Base-by-base conservation (phyloP, 495 filamentous ascomycete genomes). In the Aspergillus coremiiformis region DNA sequence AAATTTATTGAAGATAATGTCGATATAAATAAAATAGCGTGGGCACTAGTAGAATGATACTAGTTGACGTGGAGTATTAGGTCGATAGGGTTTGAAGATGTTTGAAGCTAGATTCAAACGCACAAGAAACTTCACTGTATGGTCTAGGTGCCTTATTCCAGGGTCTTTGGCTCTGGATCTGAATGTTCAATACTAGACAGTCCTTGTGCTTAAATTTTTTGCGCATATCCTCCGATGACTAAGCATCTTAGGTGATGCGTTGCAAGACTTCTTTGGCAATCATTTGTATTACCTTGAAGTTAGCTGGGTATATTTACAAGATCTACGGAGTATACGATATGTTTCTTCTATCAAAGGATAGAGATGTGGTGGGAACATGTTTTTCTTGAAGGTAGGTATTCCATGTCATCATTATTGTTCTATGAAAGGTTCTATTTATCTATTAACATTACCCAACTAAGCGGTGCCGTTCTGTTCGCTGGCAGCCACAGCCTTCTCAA, bases 401-500 rank as follows among this genome's bases (percentile, higher is more conserved):
- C 42, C 39, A 11, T 58, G 29, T 58, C 47, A 19, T 55, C 53
- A 50, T 55, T 51, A 55, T 21, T 46, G 47, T 27, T 59, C 53
- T 59, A 53, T 59, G 17, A 49, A 24, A 47, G 29, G 49, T 43
- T 60, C 58, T 57, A 57, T 49, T 51, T 21, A 35, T 55, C 29
- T 54, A 39, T 29, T 27, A 21, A 44, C 22, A 11, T 24, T 11
- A 10, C 42, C 12, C 17, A 26, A 19, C 52, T 51, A 68, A 37
- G 60, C 60, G 33, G 54, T 58, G 17, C 65, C 65, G 44, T 65
- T 67, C 12, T 53, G 50, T 33, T 61, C 30, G 19, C 56, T 53
- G 17, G 54, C 55, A 48, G 53, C 75, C 12, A 89, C 82, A 5
- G 87, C 89, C 68, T 74, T 78, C 68, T 91, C 87, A 39, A 96